Evolutionary conservation across 768 basidiomycete species (phyloP).

Genomic region (Kwoniella shandongensis): DNA sequence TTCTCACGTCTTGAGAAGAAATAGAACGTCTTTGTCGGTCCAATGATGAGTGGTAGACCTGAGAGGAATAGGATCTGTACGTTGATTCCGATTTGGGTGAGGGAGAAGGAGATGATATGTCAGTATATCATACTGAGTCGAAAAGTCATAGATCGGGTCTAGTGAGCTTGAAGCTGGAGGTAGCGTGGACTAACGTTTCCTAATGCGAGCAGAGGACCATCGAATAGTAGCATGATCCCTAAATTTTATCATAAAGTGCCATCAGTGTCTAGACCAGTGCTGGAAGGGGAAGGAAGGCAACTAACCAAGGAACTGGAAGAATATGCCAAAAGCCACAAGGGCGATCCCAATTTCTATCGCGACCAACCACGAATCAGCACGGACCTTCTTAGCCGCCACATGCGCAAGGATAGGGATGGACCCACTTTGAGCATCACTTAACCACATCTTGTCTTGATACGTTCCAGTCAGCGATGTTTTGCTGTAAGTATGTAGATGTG

Average conservation of each 20-base stretch:
- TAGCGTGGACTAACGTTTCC: conserved; percentile 72
- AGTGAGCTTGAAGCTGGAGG: not conserved
- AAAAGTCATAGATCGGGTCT: not conserved
- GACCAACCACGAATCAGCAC: not conserved
- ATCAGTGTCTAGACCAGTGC: not conserved
- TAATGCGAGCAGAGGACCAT: conserved; percentile 91
- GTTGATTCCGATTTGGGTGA: no score
- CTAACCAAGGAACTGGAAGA: conserved; percentile 90
- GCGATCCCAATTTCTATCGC: conserved; percentile 87
- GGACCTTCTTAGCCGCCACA: not conserved
- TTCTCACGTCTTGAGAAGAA: conserved; percentile 97
- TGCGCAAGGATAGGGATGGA: not conserved
- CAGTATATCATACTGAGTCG: not conserved
- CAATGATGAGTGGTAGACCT: conserved; percentile 94
- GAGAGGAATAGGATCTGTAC: conserved; percentile 84
- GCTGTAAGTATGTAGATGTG: not conserved
- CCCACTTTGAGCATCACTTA: conserved; percentile 62
- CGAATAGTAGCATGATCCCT: conserved; percentile 86
- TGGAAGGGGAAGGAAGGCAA: not conserved
- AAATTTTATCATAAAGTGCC: not conserved
- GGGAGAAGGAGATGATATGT: not conserved
- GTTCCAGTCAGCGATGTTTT: not conserved
- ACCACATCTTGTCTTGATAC: conserved; percentile 56
- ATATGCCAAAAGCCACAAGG: conserved; percentile 86
- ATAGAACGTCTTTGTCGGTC: conserved; percentile 90